Evolutionary conservation across 2,329 filamentous ascomycete species (phyloP), one percentile per base, ranked within the genome.

Genomic region (Cytospora paraplurivora): DNA sequence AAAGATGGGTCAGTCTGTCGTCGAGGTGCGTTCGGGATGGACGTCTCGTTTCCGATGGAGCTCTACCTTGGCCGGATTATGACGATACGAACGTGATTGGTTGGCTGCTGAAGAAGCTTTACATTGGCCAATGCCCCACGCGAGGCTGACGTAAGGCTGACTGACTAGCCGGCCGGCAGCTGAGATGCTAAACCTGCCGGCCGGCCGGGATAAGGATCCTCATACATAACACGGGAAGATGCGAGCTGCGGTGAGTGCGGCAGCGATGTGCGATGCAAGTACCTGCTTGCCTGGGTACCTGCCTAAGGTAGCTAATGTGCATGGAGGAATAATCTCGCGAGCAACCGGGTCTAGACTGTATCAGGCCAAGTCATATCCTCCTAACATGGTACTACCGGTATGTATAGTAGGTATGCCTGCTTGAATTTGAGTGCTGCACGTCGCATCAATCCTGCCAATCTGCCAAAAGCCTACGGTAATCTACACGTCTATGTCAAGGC

Each of bases 1-100:
- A 63, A 33, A 54, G 66, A 49, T 62, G 35, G 67, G 67, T 69
- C 55, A 34, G 49, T 44, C 27, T 55, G 50, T 58, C 17, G 54
- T 63, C 35, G 34, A 52, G 49, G 38, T 52, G 57, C 47, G 52
- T 63, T 63, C 61, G 32, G 54, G 54, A 49, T 50, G 55, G 55
- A 59, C 21, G 50, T 59, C 56, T 66, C 61, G 32, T 50, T 37
- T 47, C 50, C 50, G 59, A 57, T 52, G 59, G 53, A 57, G 59
- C 59, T 55, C 59, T 51, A 37, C 59, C 51, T 38, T 34, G 41
- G 19, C 35, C 34, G 58, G 62, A 61, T 54, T 54, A 64, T 64
- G 62, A 64, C 62, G 59, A 53, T 53, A 38, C 41, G 52, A 19
- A 27, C 55, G 35, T 64, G 62, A 64, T 64, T 64, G 58, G 62